A percentile compares a stretch with the other conserved stretches of the same genome.
These are phyloP conservation scores for Acer yangbiense DNA, from an alignment of 345 rosid species.

Conservation along the genomic window DNA sequence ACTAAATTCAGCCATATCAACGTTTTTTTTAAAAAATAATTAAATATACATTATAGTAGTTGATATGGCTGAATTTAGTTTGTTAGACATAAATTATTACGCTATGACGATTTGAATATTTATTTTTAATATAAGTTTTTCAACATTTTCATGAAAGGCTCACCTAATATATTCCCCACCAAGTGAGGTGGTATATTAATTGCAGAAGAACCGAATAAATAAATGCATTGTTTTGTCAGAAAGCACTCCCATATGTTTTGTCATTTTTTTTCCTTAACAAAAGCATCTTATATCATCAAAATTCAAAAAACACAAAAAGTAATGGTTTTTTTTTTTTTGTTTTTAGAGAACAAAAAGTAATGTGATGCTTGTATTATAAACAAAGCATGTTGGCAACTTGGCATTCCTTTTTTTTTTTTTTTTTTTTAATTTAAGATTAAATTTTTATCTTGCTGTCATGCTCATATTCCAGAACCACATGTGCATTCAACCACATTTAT, in stretches of 20 bases:
- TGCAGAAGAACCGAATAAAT: neutral
- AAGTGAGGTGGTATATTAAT: too few species aligned
- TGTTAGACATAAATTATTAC: too few species aligned
- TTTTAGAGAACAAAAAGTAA: neutral
- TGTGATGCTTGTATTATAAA: slow-evolving; percentile 8
- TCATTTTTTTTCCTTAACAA: neutral
- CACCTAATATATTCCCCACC: too few species aligned
- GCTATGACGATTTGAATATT: too few species aligned
- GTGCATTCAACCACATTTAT: neutral
- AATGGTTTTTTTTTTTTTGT: too few species aligned
- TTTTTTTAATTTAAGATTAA: neutral
- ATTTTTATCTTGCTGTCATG: neutral
- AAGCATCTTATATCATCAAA: neutral
- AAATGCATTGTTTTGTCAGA: neutral
- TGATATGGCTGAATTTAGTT: too few species aligned
- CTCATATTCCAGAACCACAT: slow-evolving; percentile 2
- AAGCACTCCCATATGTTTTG: neutral
- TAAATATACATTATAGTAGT: too few species aligned
- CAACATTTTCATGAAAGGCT: too few species aligned
- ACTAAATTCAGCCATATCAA: too few species aligned
- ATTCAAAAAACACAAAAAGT: neutral
- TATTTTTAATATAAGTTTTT: too few species aligned
- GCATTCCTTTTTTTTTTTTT: too few species aligned
- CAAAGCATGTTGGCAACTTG: slow-evolving; percentile 13
- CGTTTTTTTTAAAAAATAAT: too few species aligned